phyloP scores from a whole-genome alignment of 1,284 basidiomycete species.

The Apiotrichum laibachii region DNA sequence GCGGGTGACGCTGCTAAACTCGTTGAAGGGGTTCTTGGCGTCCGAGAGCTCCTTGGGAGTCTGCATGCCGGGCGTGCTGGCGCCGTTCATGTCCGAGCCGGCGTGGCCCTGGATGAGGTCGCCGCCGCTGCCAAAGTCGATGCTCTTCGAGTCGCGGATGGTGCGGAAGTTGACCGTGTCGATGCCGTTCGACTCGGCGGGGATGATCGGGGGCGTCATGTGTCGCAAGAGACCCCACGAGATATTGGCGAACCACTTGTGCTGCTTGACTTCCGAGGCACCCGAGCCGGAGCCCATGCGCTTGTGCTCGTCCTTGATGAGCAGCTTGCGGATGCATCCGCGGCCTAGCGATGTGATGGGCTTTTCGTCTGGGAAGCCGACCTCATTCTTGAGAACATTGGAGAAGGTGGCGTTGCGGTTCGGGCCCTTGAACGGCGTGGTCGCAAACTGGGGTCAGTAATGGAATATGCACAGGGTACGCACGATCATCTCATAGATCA shows the following conservation, averaged over 20 bases:
- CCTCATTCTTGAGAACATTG: constrained; percentile 86
- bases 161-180: constrained; percentile 89
- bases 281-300: constrained; percentile 88
- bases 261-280: constrained; percentile 96
- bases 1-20: constrained; percentile 82
- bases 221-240: constrained; percentile 96
- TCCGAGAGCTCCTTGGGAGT: constrained; percentile 50
- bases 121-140: constrained; percentile 67
- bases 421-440: constrained; percentile 96
- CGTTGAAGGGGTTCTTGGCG: constrained; percentile 67
- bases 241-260: constrained; percentile 96
- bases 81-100: constrained; percentile 47
- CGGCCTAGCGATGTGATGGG: constrained; percentile 83
- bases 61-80: constrained; percentile 55
- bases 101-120: constrained; percentile 29
- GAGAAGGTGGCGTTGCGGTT: constrained; percentile 94
- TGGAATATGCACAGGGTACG: constrained; percentile 52
- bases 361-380: constrained; percentile 81
- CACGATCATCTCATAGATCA: constrained; percentile 99
- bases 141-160: constrained; percentile 80
- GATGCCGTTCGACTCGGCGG: constrained; percentile 72
- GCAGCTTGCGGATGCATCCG: constrained; percentile 77
- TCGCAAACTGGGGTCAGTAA: constrained; percentile 69
- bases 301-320: constrained; percentile 90
- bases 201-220: constrained; percentile 88